Evolutionary conservation across 2,329 filamentous ascomycete genomes (phyloP).

Genomic region (Alternaria postmessia): DNA sequence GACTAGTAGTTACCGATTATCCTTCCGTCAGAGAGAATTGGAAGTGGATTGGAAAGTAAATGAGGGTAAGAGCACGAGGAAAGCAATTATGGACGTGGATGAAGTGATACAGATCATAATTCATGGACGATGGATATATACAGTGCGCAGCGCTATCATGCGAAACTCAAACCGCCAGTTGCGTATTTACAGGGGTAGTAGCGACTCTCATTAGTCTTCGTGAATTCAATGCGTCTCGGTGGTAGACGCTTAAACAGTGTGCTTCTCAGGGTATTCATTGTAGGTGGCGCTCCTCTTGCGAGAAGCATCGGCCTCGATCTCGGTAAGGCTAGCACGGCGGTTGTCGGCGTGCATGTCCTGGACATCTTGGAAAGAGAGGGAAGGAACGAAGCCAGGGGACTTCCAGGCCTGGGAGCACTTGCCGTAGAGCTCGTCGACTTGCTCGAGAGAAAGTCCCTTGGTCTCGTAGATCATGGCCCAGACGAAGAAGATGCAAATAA

Average conservation of each 20-base stretch:
- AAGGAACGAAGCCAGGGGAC: slow-evolving; percentile 70
- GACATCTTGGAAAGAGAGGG: slow-evolving; percentile 50
- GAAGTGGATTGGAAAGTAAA: neutral
- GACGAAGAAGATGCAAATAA: slow-evolving; percentile 69
- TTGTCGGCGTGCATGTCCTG: slow-evolving; percentile 36
- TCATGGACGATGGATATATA: slow-evolving; percentile 6
- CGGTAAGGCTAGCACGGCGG: slow-evolving; percentile 43
- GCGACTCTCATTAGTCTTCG: neutral
- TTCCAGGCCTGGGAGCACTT: slow-evolving; percentile 76
- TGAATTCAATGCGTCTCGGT: neutral
- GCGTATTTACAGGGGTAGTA: slow-evolving; percentile 3
- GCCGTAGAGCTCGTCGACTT: slow-evolving; percentile 82
- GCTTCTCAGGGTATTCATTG: slow-evolving; percentile 35
- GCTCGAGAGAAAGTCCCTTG: slow-evolving; percentile 78
- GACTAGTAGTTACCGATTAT: neutral
- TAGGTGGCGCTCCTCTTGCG: slow-evolving; percentile 47
- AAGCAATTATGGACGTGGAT: neutral
- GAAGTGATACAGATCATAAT: neutral
- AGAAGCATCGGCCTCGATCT: slow-evolving; percentile 40
- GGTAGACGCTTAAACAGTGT: slow-evolving; percentile 9
- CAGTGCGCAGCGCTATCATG: neutral
- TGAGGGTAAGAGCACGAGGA: neutral
- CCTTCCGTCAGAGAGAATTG: neutral
- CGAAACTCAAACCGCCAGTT: neutral
- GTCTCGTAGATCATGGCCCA: slow-evolving; percentile 80